Evolutionary conservation across 164 flowering plant genomes (phyloP), one percentile per base, ranked within the genome.

Genomic region (Platanus orientalis): DNA sequence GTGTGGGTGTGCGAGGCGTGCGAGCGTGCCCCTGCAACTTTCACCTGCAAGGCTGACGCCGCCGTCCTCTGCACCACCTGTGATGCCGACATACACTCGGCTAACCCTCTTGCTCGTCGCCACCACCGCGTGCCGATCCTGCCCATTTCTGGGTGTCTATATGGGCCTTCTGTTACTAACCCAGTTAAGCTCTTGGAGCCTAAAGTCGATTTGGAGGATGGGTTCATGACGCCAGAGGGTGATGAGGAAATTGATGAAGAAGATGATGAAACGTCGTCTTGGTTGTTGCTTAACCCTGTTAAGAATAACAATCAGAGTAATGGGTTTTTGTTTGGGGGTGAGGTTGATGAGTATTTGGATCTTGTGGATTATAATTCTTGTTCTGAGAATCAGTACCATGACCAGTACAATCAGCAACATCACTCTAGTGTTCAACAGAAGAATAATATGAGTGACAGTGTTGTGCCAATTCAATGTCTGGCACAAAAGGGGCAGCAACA

Each of bases 21-120:
- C 57, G 88, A 90, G 76, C 61, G 76, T 0, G 82, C 87, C 0
- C 96, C 98, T 0, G 96, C 98, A 1, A 85, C 92, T 1, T 74
- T 90, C 54, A 57, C 83, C 28, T 93, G 98, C 81, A 88, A 88
- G 67, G 98, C 97, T 1, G 96, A 90, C 44, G 90, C 92, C 0
- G 97, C 94, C 0, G 78, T 91, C 0, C 89, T 93, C 14, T 93
- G 98, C 64, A 55, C 79, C 42, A 34, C 69, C 42, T 90, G 97
- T 59, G 98, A 93, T 61, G 80, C 84, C 0, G 85, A 84, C 47
- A 76, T 90, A 69, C 98, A 90, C 79, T 78, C 94, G 0, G 97
- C 92, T 17, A 93, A 93, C 66, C 92, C 96, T 0, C 83, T 92
- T 0, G 91, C 97, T 0, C 76, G 85, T 50, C 93, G 94, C 61